Base-by-base conservation (phyloP, 2,329 filamentous ascomycete genomes). In the Fusarium poae region DNA sequence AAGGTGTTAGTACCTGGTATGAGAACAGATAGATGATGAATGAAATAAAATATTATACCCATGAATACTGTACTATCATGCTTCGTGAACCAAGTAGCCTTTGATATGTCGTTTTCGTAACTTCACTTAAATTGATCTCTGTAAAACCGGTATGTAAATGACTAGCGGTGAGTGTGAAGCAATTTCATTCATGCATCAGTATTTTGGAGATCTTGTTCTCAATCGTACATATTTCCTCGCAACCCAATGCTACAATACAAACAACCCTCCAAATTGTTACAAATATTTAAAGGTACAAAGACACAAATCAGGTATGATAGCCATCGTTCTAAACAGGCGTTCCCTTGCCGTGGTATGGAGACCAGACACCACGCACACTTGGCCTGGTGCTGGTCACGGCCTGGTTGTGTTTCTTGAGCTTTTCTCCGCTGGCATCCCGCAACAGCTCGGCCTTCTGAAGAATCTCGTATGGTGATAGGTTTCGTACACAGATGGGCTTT, bases 401-500 rank as follows among this genome's bases (percentile, higher is more conserved):
- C 81, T 90, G 91, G 77, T 83, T 88, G 62, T 85, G 83, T 73
- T 79, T 84, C 81, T 82, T 88, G 75, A 92, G 79, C 84, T 91
- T 92, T 80, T 93, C 91, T 62, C 92, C 92, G 72, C 86, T 94
- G 23, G 91, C 88, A 77, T 93, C 89, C 62, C 91, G 85, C 74
- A 96, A 78, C 64, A 93, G 79, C 77, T 92, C 86, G 1, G 86
- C 89, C 84, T 97, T 97, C 77, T 93, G 85, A 57, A 94, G 78
- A 37, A 99, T 91, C 78, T 97, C 91, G 63, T 91, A 87, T 30
- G 89, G 88, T 72, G 94, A 89, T 77, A 97, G 80, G 75, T 97
- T 98, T 73, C 91, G 88, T 59, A 98, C 94, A 79, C 94, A 97
- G 53, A 98, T 88, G 12, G 93, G 87, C 79, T 96, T 96, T 67